phyloP scores from a whole-genome alignment of 495 filamentous ascomycete genomes.

The Hypoxylon rickii region DNA sequence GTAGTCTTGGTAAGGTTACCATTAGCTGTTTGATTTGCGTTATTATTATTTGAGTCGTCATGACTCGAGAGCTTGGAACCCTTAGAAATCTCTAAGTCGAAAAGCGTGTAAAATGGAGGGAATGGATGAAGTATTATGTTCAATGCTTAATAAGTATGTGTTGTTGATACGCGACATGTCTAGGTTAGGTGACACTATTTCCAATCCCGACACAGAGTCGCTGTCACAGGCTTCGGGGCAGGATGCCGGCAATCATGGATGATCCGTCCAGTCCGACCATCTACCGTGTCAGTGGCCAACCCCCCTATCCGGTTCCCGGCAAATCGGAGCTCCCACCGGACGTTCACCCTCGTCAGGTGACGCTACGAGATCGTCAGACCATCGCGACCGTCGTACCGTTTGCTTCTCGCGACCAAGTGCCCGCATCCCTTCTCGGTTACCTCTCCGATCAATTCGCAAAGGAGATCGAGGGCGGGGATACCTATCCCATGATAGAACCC shows the following conservation, averaged over 20 bases:
- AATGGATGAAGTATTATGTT: neutral
- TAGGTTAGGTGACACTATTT: slow-evolving; percentile 18
- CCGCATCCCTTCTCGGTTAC: slow-evolving; percentile 74
- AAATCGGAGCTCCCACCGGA: slow-evolving; percentile 66
- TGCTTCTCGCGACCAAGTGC: slow-evolving; percentile 72
- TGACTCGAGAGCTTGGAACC: no score
- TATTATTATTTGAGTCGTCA: no score
- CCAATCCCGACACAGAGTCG: neutral
- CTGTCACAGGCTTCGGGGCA: slow-evolving; percentile 20
- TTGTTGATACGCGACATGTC: slow-evolving; percentile 31
- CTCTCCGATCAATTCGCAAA: slow-evolving; percentile 86
- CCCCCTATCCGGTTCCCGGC: slow-evolving; percentile 66
- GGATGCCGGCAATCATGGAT: slow-evolving; percentile 88
- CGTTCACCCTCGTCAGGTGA: slow-evolving; percentile 82
- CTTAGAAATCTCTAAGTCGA: neutral
- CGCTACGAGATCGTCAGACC: slow-evolving; percentile 85
- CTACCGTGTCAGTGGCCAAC: slow-evolving; percentile 63
- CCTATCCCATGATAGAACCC: slow-evolving; percentile 88
- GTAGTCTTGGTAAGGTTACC: slow-evolving; percentile 21
- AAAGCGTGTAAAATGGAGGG: neutral
- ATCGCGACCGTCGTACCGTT: slow-evolving; percentile 91
- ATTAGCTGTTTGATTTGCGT: slow-evolving; percentile 1
- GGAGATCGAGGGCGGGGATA: slow-evolving; percentile 95
- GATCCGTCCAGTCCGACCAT: slow-evolving; percentile 69
- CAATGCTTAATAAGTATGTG: slow-evolving; percentile 14